Evolutionary conservation across 345 rosid species (phyloP), one percentile per base, ranked within the genome.

Genomic region (Eucalyptus pauciflora): DNA sequence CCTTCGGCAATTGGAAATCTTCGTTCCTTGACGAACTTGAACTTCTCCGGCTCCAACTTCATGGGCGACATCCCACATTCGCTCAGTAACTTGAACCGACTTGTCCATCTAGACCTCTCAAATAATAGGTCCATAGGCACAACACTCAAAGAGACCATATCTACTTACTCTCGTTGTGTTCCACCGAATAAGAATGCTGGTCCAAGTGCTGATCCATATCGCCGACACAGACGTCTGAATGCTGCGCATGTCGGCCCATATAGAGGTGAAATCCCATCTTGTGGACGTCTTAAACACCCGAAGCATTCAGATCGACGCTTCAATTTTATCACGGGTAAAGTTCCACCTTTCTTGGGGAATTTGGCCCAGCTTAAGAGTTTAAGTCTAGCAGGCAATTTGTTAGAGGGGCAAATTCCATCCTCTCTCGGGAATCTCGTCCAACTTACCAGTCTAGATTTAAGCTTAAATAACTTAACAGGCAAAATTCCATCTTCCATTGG

Each of bases 11-110:
- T 51, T 17, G 54, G 54, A 51, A 51, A 17, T 51, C 54, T 51
- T 51, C 0, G 8, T 1, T 51, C 54, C 54, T 1, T 51, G 54
- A 51, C 0, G 4, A 0, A 25, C 67, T 25, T 58, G 67, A 25
- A 58, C 29, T 58, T 58, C 67, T 60, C 67, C 1, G 0, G 1
- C 16, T 60, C 67, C 67, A 25, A 25, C n/a, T 60, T 60, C 16
- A 25, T 1, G 31, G 67, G 67, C 85, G 50, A 64, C 90, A 37
- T 11, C 87, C 18, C 67, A 12, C 16, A 3, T 27, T 80, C 22
- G 5, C 27, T 88, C 20, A 1, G 76, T 51, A 83, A 88, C 87
- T 45, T 88, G 29, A 80, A 10, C 15, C 37, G 2, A 13, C 89
- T 88, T 18, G 50, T 87, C 22, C 4, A 50, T 33, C 18, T 87